A percentile compares a stretch with the other conserved stretches of the same genome.
These are phyloP conservation scores for Arachnopeziza araneosa DNA, from an alignment of 2,329 filamentous ascomycete species.

Conservation along the genomic window DNA sequence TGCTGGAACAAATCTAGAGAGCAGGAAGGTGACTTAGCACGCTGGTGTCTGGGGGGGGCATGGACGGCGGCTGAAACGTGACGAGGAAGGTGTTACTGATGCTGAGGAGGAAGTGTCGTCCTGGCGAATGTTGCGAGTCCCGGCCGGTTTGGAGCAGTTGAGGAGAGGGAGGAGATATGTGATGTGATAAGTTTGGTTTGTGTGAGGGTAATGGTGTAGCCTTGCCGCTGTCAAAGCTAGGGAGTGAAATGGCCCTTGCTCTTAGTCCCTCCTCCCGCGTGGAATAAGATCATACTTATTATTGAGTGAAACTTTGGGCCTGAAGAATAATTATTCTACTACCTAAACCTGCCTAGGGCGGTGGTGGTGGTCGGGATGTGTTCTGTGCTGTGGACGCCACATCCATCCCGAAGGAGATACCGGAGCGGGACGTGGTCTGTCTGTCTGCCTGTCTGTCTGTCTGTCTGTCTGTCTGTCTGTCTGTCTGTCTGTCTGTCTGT, in stretches of 20 bases:
- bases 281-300: neutral
- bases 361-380: neutral
- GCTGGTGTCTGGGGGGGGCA: neutral
- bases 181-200: neutral
- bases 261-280: neutral
- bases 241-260: neutral
- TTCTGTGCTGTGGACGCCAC: neutral
- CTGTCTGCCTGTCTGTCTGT: too few species aligned
- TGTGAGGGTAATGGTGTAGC: slow-evolving; percentile 1
- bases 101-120: neutral
- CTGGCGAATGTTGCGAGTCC: neutral
- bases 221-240: slow-evolving; percentile 16
- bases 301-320: neutral
- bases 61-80: slow-evolving; percentile 9
- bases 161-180: neutral
- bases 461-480: too few species aligned
- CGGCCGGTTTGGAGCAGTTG: neutral
- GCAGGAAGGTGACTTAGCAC: slow-evolving; percentile 3
- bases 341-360: neutral
- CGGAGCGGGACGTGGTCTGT: neutral
- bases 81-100: neutral
- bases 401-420: neutral
- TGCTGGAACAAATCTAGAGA: slow-evolving; percentile 9
- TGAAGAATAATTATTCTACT: neutral
- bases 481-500: too few species aligned